Evolutionary conservation across 768 basidiomycete species (phyloP).

Genomic region (Pholiota conissans): DNA sequence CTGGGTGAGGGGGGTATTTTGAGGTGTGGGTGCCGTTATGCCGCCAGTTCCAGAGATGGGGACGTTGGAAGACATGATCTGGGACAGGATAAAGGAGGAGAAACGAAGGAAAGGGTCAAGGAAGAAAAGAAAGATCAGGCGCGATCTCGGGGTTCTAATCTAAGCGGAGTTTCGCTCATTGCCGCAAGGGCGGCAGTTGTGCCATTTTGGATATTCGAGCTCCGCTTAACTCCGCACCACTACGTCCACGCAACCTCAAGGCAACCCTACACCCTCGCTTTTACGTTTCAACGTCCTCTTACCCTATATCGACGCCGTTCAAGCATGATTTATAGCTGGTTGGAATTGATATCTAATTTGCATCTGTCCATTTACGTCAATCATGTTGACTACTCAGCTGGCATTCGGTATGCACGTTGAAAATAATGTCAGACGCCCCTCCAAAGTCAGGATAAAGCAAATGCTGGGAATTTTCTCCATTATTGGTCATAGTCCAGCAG

Average conservation of each 20-base stretch:
- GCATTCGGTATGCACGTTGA: too few relatives aligned
- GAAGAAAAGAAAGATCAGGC: constrained; percentile 6
- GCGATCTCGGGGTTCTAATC: constrained; percentile 9
- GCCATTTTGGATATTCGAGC: too few relatives aligned
- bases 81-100: constrained; percentile 10
- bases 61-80: constrained; percentile 65
- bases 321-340: too few relatives aligned
- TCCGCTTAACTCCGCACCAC: neutral
- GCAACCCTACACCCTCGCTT: too few relatives aligned
- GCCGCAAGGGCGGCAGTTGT: neutral
- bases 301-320: too few relatives aligned
- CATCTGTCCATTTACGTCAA: too few relatives aligned
- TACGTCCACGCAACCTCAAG: neutral
- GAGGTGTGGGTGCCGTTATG: constrained; percentile 88
- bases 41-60: constrained; percentile 55
- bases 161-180: constrained; percentile 15
- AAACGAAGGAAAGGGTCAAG: neutral
- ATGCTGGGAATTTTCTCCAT: too few relatives aligned
- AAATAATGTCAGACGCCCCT: neutral
- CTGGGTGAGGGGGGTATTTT: constrained; percentile 86
- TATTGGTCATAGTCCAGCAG: too few relatives aligned
- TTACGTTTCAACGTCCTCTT: neutral
- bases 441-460: too few relatives aligned
- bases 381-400: too few relatives aligned
- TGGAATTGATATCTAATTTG: too few relatives aligned